phyloP scores from a whole-genome alignment of 176 grass and related monocot genomes.

The Avena sativa region DNA sequence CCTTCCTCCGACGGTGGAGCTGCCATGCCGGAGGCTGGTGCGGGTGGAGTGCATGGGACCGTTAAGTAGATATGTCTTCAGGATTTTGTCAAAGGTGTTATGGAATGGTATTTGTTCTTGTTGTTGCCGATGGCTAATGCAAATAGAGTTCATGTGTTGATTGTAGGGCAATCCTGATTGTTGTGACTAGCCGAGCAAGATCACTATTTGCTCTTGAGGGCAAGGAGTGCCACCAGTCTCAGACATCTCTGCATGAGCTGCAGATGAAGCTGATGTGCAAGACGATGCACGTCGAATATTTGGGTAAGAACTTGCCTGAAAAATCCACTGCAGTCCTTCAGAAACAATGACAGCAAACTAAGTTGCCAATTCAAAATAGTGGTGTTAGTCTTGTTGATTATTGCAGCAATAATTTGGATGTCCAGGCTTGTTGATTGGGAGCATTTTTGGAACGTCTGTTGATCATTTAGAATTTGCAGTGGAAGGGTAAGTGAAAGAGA shows the following conservation, averaged over 20 bases:
- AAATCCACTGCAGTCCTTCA: not conserved
- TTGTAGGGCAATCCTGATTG: too few species aligned
- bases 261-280: conserved; percentile 90
- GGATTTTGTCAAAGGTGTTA: too few species aligned
- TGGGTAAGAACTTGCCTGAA: not conserved
- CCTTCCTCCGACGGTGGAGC: too few species aligned
- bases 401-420: not conserved
- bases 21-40: too few species aligned
- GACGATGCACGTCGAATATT: conserved; percentile 88
- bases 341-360: not conserved
- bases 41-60: too few species aligned
- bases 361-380: not conserved
- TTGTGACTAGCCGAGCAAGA: too few species aligned
- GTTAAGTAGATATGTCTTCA: too few species aligned
- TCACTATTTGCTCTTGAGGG: too few species aligned
- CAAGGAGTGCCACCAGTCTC: conserved; percentile 62
- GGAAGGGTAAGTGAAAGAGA: conserved; percentile 91
- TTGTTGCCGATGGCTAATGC: too few species aligned
- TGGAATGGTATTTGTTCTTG: too few species aligned
- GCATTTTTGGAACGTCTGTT: conserved; percentile 21
- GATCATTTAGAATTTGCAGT: conserved; percentile 72
- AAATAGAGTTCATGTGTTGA: too few species aligned
- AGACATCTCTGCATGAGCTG: conserved; percentile 61
- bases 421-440: not conserved
- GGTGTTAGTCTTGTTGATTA: not conserved